Evolutionary conservation across 139 green algal species (phyloP).

Genomic region (Chlamydomonas applanata): DNA sequence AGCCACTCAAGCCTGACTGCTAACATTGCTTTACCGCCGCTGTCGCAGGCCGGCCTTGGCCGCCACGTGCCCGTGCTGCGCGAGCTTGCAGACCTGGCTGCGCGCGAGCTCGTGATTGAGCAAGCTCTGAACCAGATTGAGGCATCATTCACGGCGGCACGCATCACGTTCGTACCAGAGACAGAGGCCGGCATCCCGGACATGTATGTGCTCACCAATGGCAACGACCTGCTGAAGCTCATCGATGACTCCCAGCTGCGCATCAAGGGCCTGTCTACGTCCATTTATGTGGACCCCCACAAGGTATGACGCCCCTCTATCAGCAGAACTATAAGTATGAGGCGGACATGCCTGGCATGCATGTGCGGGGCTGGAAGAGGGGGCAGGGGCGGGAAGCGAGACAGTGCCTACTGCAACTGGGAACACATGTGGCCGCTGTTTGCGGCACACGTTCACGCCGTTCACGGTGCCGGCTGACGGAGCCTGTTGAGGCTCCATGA

Average conservation of each 20-base stretch:
- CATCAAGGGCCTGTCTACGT: slow-evolving; percentile 31
- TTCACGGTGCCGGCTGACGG: too few species aligned
- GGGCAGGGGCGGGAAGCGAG: neutral
- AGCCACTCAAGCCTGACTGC: too few species aligned
- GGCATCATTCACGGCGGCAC: slow-evolving; percentile 16
- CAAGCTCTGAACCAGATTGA: slow-evolving; percentile 27
- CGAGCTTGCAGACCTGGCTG: slow-evolving; percentile 38
- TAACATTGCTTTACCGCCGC: too few species aligned
- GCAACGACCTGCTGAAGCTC: slow-evolving; percentile 34
- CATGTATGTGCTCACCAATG: slow-evolving; percentile 28
- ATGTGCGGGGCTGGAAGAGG: too few species aligned
- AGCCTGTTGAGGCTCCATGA: too few species aligned
- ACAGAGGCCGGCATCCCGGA: slow-evolving; percentile 21
- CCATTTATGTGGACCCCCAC: slow-evolving; percentile 35
- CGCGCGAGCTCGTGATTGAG: slow-evolving; percentile 42
- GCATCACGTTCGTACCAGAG: slow-evolving; percentile 12
- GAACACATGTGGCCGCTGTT: neutral
- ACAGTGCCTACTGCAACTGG: neutral
- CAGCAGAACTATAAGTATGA: too few species aligned
- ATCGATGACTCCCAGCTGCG: slow-evolving; percentile 41
- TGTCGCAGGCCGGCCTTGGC: slow-evolving; percentile 7
- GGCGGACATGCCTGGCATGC: too few species aligned
- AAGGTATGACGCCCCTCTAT: too few species aligned
- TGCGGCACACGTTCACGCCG: too few species aligned
- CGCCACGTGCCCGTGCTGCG: slow-evolving; percentile 30